A percentile compares a stretch with the other conserved stretches of the same genome.
Conservation (phyloP, 768 basidiomycete species). For the Mycena albidolilacea region DNA sequence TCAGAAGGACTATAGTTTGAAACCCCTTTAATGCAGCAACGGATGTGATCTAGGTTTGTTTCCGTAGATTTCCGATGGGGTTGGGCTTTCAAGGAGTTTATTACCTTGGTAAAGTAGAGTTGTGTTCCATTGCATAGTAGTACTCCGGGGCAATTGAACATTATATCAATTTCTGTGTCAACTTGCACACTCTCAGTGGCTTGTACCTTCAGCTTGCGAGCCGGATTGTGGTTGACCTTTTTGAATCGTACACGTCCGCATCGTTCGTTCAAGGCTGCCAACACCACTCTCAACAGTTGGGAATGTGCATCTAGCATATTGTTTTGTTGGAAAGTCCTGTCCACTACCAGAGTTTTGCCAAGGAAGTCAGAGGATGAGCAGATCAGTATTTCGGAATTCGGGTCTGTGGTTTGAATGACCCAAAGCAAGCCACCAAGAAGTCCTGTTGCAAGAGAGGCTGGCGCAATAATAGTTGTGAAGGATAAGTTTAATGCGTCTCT, state of each 20-base stretch:
- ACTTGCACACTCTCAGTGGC: neutral
- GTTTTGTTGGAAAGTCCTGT: neutral
- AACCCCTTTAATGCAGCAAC: neutral
- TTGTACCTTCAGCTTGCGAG: neutral
- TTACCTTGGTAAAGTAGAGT: conserved; percentile 7
- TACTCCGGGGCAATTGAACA: conserved; percentile 8
- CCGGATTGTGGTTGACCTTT: neutral
- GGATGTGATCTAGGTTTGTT: conserved; percentile 4
- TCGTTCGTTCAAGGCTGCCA: conserved; percentile 2
- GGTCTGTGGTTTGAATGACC: conserved; percentile 6
- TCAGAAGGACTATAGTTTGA: neutral
- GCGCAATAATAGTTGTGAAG: too few relatives aligned
- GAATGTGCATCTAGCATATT: conserved; percentile 7
- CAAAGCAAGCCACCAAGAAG: neutral
- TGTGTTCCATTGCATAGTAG: neutral
- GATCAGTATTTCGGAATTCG: neutral
- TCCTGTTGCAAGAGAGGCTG: neutral
- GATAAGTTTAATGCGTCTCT: too few relatives aligned
- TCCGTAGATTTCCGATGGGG: neutral
- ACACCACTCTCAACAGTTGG: neutral
- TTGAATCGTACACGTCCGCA: conserved; percentile 7
- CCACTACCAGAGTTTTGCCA: neutral
- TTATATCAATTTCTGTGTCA: conserved; percentile 15
- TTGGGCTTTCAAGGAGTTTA: neutral
- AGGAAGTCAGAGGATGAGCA: neutral